Evolutionary conservation across 192 early-diverging fungal genomes (phyloP).

Genomic region (Linnemannia zychae): DNA sequence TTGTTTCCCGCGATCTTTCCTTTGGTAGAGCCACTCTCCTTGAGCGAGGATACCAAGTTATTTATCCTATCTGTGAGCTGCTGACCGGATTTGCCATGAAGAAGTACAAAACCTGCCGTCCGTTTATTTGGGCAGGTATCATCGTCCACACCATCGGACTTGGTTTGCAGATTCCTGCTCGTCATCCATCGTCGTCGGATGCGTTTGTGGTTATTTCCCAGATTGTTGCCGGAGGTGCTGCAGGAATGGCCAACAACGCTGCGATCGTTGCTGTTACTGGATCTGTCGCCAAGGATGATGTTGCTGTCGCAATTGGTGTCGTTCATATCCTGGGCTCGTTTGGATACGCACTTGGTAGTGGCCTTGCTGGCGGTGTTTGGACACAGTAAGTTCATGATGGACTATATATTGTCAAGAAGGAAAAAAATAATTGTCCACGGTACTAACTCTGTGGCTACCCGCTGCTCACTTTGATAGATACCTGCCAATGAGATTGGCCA

Average conservation of each 20-base stretch:
- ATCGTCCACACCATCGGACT: slow-evolving; percentile 15
- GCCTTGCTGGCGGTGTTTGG: slow-evolving; percentile 19
- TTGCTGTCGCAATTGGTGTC: slow-evolving; percentile 10
- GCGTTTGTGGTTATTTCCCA: slow-evolving; percentile 11
- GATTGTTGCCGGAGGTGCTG: slow-evolving; percentile 16
- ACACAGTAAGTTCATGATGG: slow-evolving; percentile 9
- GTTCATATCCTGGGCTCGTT: slow-evolving; percentile 10
- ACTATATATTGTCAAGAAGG: no score
- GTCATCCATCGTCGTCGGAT: slow-evolving; percentile 11
- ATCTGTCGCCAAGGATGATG: slow-evolving; percentile 13
- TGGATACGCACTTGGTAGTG: slow-evolving; percentile 19
- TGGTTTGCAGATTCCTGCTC: slow-evolving; percentile 21
- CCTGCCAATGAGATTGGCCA: slow-evolving; percentile 18
- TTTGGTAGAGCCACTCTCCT: neutral
- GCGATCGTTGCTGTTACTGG: slow-evolving; percentile 11
- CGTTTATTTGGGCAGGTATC: slow-evolving; percentile 22
- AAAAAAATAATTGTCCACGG: neutral
- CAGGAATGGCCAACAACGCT: slow-evolving; percentile 22
- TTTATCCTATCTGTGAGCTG: slow-evolving; percentile 9
- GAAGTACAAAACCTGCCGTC: slow-evolving; percentile 15
- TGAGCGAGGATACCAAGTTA: slow-evolving; percentile 17
- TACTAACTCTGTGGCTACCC: neutral
- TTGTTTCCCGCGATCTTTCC: slow-evolving; percentile 14
- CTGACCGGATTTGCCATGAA: slow-evolving; percentile 10
- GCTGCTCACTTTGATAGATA: neutral